These are phyloP conservation scores for Clavariopsis aquatica DNA, from an alignment of 495 filamentous ascomycete genomes.

Conservation along the genomic window DNA sequence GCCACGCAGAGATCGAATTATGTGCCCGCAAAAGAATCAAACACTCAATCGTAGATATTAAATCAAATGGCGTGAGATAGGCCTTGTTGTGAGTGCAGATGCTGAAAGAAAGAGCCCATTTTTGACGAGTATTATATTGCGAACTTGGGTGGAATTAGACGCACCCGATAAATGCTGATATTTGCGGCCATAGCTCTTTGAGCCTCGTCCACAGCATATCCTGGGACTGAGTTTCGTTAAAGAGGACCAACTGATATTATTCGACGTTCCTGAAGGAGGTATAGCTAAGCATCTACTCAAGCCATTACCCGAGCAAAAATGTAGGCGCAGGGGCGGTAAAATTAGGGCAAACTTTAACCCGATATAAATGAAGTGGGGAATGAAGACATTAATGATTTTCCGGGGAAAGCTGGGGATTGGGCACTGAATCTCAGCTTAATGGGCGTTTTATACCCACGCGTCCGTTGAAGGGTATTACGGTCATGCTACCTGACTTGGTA, in stretches of 20 bases:
- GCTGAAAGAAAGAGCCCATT: neutral
- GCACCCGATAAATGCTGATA: neutral
- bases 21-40: neutral
- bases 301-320: slow-evolving; percentile 30
- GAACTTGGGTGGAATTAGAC: neutral
- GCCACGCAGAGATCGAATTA: neutral
- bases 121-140: neutral
- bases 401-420: slow-evolving; percentile 29
- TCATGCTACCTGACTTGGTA: neutral
- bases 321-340: slow-evolving; percentile 6
- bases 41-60: neutral
- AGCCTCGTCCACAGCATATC: neutral
- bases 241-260: slow-evolving; percentile 15
- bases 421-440: slow-evolving; percentile 7
- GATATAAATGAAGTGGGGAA: slow-evolving; percentile 21
- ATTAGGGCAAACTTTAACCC: slow-evolving; percentile 20
- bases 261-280: slow-evolving; percentile 10
- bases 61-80: slow-evolving; percentile 3
- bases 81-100: neutral
- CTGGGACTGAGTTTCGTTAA: neutral
- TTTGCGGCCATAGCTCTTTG: neutral
- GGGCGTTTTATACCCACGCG: slow-evolving; percentile 21
- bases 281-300: slow-evolving; percentile 31
- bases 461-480: slow-evolving; percentile 13
- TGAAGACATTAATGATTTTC: neutral